Percentiles rank a stretch among this genome's conserved stretches.
Conservation (phyloP, 495 filamentous ascomycete genomes). For the Penicillium bialowiezense region DNA sequence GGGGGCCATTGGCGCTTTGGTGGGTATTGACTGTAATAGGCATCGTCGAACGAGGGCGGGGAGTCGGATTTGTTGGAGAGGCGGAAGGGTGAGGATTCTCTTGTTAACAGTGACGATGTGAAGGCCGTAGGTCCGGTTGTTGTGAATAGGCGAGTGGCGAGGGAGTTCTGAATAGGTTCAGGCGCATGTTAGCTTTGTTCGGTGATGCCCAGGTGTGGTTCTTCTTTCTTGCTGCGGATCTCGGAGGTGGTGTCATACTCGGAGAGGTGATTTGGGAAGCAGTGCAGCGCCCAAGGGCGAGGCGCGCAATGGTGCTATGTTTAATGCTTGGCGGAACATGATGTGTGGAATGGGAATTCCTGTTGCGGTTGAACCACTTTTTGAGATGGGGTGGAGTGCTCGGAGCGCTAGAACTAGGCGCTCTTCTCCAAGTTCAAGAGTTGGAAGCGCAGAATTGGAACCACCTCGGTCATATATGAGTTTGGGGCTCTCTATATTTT, state of each 20-base stretch:
- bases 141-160: conserved; percentile 14
- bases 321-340: no score
- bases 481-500: no score
- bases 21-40: conserved; percentile 59
- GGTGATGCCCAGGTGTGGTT: neutral
- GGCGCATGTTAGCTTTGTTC: conserved; percentile 2
- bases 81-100: conserved; percentile 37
- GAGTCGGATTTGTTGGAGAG: conserved; percentile 25
- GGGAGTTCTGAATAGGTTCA: neutral
- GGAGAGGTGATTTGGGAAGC: neutral
- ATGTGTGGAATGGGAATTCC: no score
- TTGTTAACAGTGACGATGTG: conserved; percentile 9
- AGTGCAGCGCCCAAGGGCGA: no score
- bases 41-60: conserved; percentile 15
- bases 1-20: conserved; percentile 92
- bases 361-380: no score
- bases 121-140: conserved; percentile 16
- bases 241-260: neutral
- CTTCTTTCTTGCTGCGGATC: conserved; percentile 7
- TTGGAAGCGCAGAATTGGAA: no score
- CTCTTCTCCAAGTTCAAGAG: no score
- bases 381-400: no score
- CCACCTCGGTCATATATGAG: no score
- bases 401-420: no score
- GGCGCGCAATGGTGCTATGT: no score